phyloP scores from a whole-genome alignment of 441 rosid species.

The Dalechampia spathulata region DNA sequence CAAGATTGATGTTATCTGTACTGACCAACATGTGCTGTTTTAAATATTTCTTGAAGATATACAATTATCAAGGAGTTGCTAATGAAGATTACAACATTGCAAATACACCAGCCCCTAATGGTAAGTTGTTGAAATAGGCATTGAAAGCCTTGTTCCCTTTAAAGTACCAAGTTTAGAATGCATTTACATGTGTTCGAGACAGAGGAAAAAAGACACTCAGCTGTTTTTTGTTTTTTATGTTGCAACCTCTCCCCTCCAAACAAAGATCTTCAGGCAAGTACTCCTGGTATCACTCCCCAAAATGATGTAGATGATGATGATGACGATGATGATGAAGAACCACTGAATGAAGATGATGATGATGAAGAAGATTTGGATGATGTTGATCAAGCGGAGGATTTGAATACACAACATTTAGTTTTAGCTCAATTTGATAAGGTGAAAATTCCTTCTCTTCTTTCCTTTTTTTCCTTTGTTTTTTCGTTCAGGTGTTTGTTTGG shows the following conservation, averaged over 20 bases:
- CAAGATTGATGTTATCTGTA: neutral
- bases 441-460: no score
- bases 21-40: no score
- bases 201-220: no score
- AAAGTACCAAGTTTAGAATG: no score
- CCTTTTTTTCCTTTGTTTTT: no score
- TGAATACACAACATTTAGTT: constrained; percentile 87
- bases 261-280: constrained; percentile 67
- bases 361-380: constrained; percentile 83
- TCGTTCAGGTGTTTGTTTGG: no score
- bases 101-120: constrained; percentile 83
- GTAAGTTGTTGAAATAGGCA: no score
- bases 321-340: constrained; percentile 91
- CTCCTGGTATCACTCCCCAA: constrained; percentile 52
- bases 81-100: constrained; percentile 81
- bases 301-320: constrained; percentile 56
- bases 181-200: no score
- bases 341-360: constrained; percentile 83
- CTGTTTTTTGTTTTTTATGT: neutral
- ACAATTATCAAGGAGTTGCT: constrained; percentile 82
- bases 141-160: no score
- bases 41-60: constrained; percentile 50
- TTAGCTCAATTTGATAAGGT: constrained; percentile 99
- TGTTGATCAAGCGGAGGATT: constrained; percentile 77
- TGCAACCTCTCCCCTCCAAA: constrained; percentile 12